phyloP scores from a whole-genome alignment of 2,329 filamentous ascomycete genomes.

The Colletotrichum liaoningense region DNA sequence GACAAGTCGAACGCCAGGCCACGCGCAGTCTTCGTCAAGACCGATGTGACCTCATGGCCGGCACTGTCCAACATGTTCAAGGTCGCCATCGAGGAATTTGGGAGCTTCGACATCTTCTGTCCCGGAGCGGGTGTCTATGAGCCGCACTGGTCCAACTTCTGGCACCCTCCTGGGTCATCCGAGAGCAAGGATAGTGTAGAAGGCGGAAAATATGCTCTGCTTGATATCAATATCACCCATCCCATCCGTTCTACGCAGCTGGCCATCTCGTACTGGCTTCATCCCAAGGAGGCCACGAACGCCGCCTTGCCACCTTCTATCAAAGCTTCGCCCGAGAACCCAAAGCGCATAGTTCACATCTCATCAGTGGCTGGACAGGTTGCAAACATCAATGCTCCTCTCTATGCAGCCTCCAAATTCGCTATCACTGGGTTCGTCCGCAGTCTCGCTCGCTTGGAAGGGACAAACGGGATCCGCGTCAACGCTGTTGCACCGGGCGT shows the following conservation, averaged over 20 bases:
- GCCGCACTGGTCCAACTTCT: conserved; percentile 55
- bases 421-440: conserved; percentile 54
- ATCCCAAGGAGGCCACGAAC: conserved; percentile 36
- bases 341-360: conserved; percentile 52
- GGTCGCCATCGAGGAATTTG: conserved; percentile 48
- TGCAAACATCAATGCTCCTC: conserved; percentile 46
- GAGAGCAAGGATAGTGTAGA: conserved; percentile 46
- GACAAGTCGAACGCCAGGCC: conserved; percentile 35
- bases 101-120: conserved; percentile 54
- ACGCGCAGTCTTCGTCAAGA: conserved; percentile 54
- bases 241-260: conserved; percentile 54
- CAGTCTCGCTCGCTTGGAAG: conserved; percentile 47
- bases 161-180: conserved; percentile 51
- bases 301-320: conserved; percentile 4
- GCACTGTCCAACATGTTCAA: conserved; percentile 50
- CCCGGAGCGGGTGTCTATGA: conserved; percentile 61
- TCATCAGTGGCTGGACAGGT: conserved; percentile 50
- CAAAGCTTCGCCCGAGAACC: conserved; percentile 40
- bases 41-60: conserved; percentile 57
- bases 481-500: conserved; percentile 56
- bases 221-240: conserved; percentile 56
- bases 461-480: conserved; percentile 52
- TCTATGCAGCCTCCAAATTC: conserved; percentile 54
- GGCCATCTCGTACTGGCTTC: conserved; percentile 51
- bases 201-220: conserved; percentile 45